These are phyloP conservation scores for Tricharina praecox DNA, from an alignment of 495 filamentous ascomycete species.

Conservation along the genomic window DNA sequence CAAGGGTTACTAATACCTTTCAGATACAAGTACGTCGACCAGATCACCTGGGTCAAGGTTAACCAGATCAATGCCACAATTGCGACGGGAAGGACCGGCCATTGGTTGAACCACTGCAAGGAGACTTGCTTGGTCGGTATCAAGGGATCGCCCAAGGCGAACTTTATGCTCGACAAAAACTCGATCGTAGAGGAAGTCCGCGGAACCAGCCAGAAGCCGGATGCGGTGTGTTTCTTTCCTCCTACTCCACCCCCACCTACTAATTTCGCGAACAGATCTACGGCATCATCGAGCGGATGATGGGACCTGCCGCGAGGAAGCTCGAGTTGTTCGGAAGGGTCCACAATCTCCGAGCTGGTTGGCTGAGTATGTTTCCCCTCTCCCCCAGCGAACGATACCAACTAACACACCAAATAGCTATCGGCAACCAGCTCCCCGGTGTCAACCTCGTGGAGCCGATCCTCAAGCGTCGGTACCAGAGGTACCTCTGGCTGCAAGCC, in stretches of 20 bases:
- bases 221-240: constrained; percentile 7
- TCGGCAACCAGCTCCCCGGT: constrained; percentile 2
- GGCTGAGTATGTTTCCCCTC: constrained; percentile 6
- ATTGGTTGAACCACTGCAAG: constrained; percentile 22
- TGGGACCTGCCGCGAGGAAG: constrained; percentile 10
- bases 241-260: background rate
- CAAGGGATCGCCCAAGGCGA: constrained; percentile 12
- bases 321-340: constrained; percentile 17
- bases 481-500: background rate
- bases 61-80: constrained; percentile 19
- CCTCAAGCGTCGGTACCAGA: background rate
- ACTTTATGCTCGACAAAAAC: constrained; percentile 5
- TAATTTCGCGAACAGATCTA: constrained; percentile 8
- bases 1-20: background rate
- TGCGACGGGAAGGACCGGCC: constrained; percentile 18
- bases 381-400: background rate
- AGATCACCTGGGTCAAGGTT: constrained; percentile 19
- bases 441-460: background rate
- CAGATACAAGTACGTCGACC: constrained; percentile 3
- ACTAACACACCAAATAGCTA: background rate
- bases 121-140: constrained; percentile 18
- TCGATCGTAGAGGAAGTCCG: constrained; percentile 16
- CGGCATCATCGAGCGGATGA: constrained; percentile 14
- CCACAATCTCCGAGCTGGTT: constrained; percentile 20
- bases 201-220: constrained; percentile 19